A percentile compares a stretch with the other conserved stretches of the same genome.
Evolutionary conservation across 78 protist species (phyloP).

Genomic region (Dictyostelium capitatum): DNA sequence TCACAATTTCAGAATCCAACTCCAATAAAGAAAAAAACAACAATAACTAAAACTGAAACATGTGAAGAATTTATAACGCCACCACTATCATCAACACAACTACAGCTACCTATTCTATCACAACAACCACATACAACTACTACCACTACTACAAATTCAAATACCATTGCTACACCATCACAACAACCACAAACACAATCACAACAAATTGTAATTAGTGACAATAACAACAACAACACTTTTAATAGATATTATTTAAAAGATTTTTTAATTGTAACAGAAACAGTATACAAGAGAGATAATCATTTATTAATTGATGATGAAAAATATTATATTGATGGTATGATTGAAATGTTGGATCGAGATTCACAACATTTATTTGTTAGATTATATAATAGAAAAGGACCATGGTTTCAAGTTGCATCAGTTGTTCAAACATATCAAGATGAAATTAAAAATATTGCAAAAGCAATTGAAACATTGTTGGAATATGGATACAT

Average conservation of each 20-base stretch:
- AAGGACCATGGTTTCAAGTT: constrained; percentile 62
- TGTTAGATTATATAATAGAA: constrained; percentile 58
- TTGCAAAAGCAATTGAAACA: neutral
- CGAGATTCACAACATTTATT: constrained; percentile 35
- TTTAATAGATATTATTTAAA: constrained; percentile 37
- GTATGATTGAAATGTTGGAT: neutral
- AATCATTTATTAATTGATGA: constrained; percentile 38
- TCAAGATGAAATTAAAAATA: constrained; percentile 1
- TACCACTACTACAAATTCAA: neutral
- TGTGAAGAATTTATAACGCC: neutral
- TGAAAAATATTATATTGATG: neutral
- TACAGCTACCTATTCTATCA: neutral
- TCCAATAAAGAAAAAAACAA: neutral
- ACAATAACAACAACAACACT: neutral
- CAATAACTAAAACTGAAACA: neutral
- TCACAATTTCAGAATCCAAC: neutral
- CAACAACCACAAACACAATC: neutral
- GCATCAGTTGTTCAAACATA: neutral
- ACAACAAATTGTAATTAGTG: neutral
- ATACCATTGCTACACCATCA: neutral
- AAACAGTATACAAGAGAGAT: constrained; percentile 41
- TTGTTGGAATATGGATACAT: constrained; percentile 10
- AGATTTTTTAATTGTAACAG: constrained; percentile 48
- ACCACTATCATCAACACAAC: neutral
- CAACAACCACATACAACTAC: neutral